These are phyloP conservation scores for Viridothelium virens DNA, from an alignment of 495 filamentous ascomycete species.

Conservation along the genomic window DNA sequence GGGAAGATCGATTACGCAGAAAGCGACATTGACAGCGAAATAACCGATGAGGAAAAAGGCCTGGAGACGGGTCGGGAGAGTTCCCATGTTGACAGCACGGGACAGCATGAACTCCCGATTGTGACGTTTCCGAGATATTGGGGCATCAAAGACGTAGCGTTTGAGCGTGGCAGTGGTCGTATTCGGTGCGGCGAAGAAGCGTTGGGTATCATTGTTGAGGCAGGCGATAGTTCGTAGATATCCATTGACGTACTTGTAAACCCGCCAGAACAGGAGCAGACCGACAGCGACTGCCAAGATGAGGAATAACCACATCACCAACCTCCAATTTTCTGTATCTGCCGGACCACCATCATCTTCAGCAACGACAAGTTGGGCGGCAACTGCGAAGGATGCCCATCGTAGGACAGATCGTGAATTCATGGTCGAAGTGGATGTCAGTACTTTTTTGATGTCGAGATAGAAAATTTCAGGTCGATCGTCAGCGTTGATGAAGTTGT, in stretches of 20 bases:
- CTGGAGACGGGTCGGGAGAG: slow-evolving; percentile 78
- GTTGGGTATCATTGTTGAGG: slow-evolving; percentile 31
- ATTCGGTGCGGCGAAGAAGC: slow-evolving; percentile 41
- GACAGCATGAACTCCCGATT: slow-evolving; percentile 79
- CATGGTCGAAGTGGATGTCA: background rate
- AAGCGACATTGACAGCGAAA: slow-evolving; percentile 54
- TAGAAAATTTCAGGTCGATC: background rate
- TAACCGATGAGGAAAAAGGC: slow-evolving; percentile 59
- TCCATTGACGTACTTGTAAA: slow-evolving; percentile 3
- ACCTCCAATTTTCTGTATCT: background rate
- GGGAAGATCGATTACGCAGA: slow-evolving; percentile 53
- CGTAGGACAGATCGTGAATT: background rate
- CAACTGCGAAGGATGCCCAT: background rate
- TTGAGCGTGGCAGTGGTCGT: slow-evolving; percentile 48
- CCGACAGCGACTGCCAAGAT: background rate
- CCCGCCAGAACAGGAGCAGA: background rate
- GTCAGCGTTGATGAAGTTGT: background rate
- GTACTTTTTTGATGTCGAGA: background rate
- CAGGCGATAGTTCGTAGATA: slow-evolving; percentile 30
- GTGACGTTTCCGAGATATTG: slow-evolving; percentile 72
- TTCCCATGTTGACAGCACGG: slow-evolving; percentile 71
- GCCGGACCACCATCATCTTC: background rate
- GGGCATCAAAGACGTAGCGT: slow-evolving; percentile 74
- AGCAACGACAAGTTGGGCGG: background rate
- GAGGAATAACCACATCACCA: background rate